These are phyloP conservation scores for Clonostachys solani DNA, from an alignment of 2,329 filamentous ascomycete species.

Conservation along the genomic window DNA sequence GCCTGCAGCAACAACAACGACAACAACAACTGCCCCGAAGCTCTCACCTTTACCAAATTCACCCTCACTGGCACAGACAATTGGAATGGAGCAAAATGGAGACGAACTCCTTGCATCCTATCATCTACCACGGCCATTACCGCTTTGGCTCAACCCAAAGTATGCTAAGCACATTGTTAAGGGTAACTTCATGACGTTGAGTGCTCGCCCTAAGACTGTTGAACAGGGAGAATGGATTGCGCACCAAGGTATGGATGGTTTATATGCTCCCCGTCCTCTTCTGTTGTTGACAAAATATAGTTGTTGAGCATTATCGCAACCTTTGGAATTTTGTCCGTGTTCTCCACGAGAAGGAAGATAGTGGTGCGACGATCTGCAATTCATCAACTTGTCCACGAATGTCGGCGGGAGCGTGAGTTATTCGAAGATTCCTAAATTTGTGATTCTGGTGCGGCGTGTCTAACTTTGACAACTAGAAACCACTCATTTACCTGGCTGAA, in stretches of 20 bases:
- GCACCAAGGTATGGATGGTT: slow-evolving; percentile 70
- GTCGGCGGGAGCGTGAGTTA: slow-evolving; percentile 87
- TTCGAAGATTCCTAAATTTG: background rate
- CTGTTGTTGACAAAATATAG: slow-evolving; percentile 35
- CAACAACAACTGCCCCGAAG: slow-evolving; percentile 48
- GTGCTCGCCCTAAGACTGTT: slow-evolving; percentile 87
- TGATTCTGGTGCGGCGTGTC: background rate
- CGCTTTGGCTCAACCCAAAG: slow-evolving; percentile 70
- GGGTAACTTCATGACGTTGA: slow-evolving; percentile 95
- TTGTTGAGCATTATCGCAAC: slow-evolving; percentile 88
- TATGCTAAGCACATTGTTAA: slow-evolving; percentile 88
- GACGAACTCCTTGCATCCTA: slow-evolving; percentile 56
- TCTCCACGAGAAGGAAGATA: slow-evolving; percentile 80
- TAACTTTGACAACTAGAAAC: slow-evolving; percentile 44
- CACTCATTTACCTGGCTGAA: slow-evolving; percentile 97
- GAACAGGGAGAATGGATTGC: slow-evolving; percentile 95
- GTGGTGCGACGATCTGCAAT: slow-evolving; percentile 78
- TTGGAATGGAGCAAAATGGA: slow-evolving; percentile 60
- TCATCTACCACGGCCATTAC: slow-evolving; percentile 62
- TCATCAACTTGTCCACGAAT: slow-evolving; percentile 80
- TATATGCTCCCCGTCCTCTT: background rate
- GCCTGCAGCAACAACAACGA: slow-evolving; percentile 43
- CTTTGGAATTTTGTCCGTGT: slow-evolving; percentile 87
- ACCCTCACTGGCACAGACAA: slow-evolving; percentile 60
- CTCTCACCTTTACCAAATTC: slow-evolving; percentile 60